Evolutionary conservation across 2,329 filamentous ascomycete species (phyloP), one percentile per base, ranked within the genome.

Genomic region (Aspergillus quadricinctus): DNA sequence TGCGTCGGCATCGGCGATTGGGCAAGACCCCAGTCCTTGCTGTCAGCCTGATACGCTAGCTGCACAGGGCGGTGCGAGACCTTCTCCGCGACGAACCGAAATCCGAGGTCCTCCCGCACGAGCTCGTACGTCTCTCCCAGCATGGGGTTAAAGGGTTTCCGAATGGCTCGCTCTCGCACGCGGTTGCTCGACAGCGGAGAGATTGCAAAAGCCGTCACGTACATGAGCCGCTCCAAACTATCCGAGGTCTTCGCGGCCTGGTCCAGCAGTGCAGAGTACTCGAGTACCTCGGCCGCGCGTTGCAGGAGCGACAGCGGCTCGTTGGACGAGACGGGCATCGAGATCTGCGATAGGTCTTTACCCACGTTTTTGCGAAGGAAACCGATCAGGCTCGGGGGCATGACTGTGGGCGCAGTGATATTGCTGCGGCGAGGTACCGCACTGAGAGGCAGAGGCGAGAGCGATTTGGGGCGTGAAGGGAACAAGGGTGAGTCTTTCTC

Each of bases 361-460:
- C 94, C 94, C 9, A 97, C 94, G 65, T 99, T 99, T 75, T 97
- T 99, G 64, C 94, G 87, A 31, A 97, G 81, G 72, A 97, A 96
- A 0, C 90, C 90, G 63, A 99, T 96, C 53, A 99, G 79, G 71
- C 91, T 96, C 0, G 94, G 94, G 0, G 94, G 94, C 56, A 86
- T 79, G 14, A 92, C 86, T 28, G 87, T 91, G 6, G 92, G 86
- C 1, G 88, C 80, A 3, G 86, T 82, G 17, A 99, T 85, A 0
- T 84, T 87, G 6, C 77, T 80, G 56, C 94, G 85, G 35, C 94
- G 85, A 41, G 80, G 74, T 2, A 95, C 80, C 0, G 75, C 66
- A 29, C 85, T 80, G 28, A 96, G 78, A 1, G 94, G 93, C 17
- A 97, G 78, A 3, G 94, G 94, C 10, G 80, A 70, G 19, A 99